These are phyloP conservation scores for Blumeria hordei DNA, from an alignment of 2,329 filamentous ascomycete genomes.

Conservation along the genomic window DNA sequence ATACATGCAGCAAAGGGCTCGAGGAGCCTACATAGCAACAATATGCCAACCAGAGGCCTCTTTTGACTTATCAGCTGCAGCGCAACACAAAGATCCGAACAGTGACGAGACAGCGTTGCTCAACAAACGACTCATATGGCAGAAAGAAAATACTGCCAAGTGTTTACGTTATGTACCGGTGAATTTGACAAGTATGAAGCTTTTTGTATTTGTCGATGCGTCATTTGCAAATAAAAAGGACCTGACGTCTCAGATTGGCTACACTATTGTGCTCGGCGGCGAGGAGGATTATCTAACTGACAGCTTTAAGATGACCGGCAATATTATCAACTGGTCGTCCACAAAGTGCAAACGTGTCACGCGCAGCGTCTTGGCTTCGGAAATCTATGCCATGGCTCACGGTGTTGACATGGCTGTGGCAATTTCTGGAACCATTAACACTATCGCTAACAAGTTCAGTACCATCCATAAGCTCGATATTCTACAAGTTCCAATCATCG, in stretches of 20 bases:
- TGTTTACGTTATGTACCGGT: background rate
- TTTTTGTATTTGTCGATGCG: background rate
- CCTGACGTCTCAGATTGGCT: background rate
- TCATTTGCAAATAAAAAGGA: background rate
- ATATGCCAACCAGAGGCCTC: background rate
- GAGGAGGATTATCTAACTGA: background rate
- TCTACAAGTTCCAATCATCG: background rate
- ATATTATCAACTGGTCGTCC: background rate
- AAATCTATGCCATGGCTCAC: too few relatives aligned
- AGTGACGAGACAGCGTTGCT: background rate
- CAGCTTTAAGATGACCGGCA: background rate
- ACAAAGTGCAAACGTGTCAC: too few relatives aligned
- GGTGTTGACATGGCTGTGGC: background rate
- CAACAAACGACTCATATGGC: background rate
- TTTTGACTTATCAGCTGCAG: background rate
- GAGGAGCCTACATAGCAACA: background rate
- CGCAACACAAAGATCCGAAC: background rate
- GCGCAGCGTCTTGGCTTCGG: too few relatives aligned
- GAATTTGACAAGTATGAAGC: background rate
- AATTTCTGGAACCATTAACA: background rate
- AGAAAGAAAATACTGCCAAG: background rate
- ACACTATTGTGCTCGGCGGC: background rate
- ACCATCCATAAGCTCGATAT: background rate
- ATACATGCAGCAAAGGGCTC: background rate
- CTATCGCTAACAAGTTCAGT: background rate